Base-by-base conservation (phyloP, 495 filamentous ascomycete species). In the Durotheca rogersii region DNA sequence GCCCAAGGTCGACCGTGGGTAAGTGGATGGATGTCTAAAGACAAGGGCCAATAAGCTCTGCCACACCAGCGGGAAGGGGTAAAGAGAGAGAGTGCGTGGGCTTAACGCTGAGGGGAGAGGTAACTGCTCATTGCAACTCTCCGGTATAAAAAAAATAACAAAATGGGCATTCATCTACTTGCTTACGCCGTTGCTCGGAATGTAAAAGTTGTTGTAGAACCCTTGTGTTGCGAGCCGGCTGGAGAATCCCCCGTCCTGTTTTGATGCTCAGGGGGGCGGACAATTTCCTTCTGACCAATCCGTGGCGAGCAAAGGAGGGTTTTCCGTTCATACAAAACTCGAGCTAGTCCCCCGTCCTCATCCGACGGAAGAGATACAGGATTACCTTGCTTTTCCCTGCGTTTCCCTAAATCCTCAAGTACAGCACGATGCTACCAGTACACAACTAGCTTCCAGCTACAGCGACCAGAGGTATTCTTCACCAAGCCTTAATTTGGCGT, bases 241-340 rank as follows among this genome's bases (percentile, higher is more conserved):
- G 9, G 23, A 27, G 23, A 27, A 27, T 9, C 23, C 23, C 4
- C 4, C 23, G 23, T 27, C 4, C n/a, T n/a, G n/a, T n/a, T 27
- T 27, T 27, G 4, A 27, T 27, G 9, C 23, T 27, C n/a, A 27
- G 23, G 9, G 23, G 23, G 23, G 23, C 23, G 23, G n/a, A n/a
- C n/a, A n/a, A n/a, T 9, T 27, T 9, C 23, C 23, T 27, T 9
- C 23, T 9, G 23, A 27, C 23, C 23, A 27, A 27, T 27, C 23
- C 12, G 25, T 42, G 11, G 47, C 32, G 27, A 19, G 43, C 17
- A 50, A 59, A 46, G 50, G 45, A 44, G 39, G 58, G 51, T 52
- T 51, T 60, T 56, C 41, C 48, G 48, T 44, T 56, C 29, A 39
- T 51, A 56, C 41, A 51, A 34, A 14, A 31, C 17, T 56, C 23